These are phyloP conservation scores for Lodderomyces pseudojiufengensis DNA, from an alignment of 1,139 yeast genomes.

Conservation along the genomic window DNA sequence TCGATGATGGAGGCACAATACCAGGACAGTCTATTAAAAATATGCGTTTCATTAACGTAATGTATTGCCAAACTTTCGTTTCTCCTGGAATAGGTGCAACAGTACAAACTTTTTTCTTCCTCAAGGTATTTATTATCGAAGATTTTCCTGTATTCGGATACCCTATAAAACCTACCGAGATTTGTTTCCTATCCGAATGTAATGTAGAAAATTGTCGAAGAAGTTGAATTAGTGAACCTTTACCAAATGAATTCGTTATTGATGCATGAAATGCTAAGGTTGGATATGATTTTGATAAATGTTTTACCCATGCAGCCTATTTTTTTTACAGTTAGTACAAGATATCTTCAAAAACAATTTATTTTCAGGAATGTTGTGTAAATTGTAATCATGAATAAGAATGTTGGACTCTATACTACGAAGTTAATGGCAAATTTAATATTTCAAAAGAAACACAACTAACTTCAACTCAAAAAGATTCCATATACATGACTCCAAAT, in stretches of 20 bases:
- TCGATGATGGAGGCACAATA: constrained; percentile 91
- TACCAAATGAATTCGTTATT: constrained; percentile 94
- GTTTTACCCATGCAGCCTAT: constrained; percentile 99
- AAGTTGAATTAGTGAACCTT: constrained; percentile 90
- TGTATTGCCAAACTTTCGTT: constrained; percentile 98
- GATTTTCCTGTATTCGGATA: constrained; percentile 98
- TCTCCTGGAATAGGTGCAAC: constrained; percentile 99
- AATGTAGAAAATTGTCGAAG: constrained; percentile 88
- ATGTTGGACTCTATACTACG: constrained; percentile 78
- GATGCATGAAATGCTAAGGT: constrained; percentile 98
- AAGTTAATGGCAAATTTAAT: constrained; percentile 37
- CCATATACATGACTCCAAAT: constrained; percentile 19
- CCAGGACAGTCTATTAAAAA: constrained; percentile 98
- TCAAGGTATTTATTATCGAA: constrained; percentile 86
- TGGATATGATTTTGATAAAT: constrained; percentile 85
- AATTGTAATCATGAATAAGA: constrained; percentile 4
- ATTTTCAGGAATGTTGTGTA: too few species aligned
- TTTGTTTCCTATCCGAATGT: constrained; percentile 92
- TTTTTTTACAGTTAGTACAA: constrained; percentile 41
- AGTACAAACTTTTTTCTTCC: constrained; percentile 91
- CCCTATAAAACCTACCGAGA: constrained; percentile 95
- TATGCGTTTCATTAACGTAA: constrained; percentile 92
- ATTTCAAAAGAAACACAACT: constrained; percentile 20
- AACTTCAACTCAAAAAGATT: constrained; percentile 68
- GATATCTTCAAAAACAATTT: neutral